These are phyloP conservation scores for Backusella macrospora DNA, from an alignment of 192 early-diverging fungal species.

Conservation along the genomic window DNA sequence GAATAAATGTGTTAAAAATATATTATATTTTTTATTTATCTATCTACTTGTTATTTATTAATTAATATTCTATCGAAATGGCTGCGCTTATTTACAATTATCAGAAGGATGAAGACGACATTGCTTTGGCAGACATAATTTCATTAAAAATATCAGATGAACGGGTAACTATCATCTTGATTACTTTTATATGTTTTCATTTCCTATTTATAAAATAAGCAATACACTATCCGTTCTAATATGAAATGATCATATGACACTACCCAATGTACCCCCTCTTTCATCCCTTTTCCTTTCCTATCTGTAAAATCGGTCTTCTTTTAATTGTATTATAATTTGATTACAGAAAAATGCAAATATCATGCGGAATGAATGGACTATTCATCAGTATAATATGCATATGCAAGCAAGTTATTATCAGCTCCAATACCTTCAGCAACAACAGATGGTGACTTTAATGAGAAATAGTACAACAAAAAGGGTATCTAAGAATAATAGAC, in stretches of 20 bases:
- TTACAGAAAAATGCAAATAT: constrained; percentile 7
- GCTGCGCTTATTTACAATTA: background rate
- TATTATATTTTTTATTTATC: background rate
- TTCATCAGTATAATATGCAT: constrained; percentile 15
- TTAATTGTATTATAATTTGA: background rate
- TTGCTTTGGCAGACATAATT: background rate
- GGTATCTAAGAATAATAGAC: background rate
- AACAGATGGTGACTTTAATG: constrained; percentile 12
- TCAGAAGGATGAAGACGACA: constrained; percentile 5
- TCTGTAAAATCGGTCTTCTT: background rate
- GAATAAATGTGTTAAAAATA: background rate
- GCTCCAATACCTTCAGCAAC: constrained; percentile 11
- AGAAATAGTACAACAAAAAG: constrained; percentile 9
- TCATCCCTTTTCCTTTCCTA: background rate
- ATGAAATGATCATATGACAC: constrained; percentile 10
- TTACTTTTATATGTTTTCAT: background rate
- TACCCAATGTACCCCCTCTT: constrained; percentile 10
- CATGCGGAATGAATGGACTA: background rate
- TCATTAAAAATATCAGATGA: constrained; percentile 2
- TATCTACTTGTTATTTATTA: background rate
- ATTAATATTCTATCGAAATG: background rate
- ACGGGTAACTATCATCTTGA: constrained; percentile 12
- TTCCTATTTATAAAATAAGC: constrained; percentile 4
- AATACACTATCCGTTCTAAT: background rate
- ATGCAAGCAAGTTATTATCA: constrained; percentile 16